A percentile compares a stretch with the other conserved stretches of the same genome.
Evolutionary conservation across 2,329 filamentous ascomycete genomes (phyloP).

Genomic region (Dactylellina haptotyla): DNA sequence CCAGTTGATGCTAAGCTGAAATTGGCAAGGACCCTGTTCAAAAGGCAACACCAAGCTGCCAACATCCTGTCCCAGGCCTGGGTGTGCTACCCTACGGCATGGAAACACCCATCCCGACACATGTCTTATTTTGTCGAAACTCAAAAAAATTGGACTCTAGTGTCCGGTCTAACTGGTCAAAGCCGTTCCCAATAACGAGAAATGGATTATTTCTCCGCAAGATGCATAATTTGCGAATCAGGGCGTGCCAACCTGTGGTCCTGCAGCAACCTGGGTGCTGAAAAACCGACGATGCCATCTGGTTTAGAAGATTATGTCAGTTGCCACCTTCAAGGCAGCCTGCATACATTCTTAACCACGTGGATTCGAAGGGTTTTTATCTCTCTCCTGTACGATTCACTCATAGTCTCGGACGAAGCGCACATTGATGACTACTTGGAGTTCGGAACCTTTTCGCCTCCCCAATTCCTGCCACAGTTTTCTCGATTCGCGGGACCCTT

Average conservation of each 20-base stretch:
- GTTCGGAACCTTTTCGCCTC: conserved; percentile 34
- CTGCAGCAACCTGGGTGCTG: conserved; percentile 13
- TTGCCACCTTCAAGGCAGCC: conserved; percentile 39
- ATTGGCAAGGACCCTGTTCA: conserved; percentile 21
- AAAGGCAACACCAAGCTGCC: conserved; percentile 45
- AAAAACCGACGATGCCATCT: conserved; percentile 14
- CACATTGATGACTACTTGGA: conserved; percentile 20
- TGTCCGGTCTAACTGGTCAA: background rate
- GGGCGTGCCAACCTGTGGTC: background rate
- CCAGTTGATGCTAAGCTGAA: conserved; percentile 2
- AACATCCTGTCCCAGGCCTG: conserved; percentile 30
- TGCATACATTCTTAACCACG: conserved; percentile 28
- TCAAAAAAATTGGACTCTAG: conserved; percentile 3
- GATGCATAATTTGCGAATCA: conserved; percentile 20
- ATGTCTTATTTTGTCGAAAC: conserved; percentile 52
- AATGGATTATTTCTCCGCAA: conserved; percentile 39
- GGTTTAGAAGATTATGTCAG: conserved; percentile 37
- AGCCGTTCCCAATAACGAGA: conserved; percentile 18
- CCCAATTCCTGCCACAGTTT: conserved; percentile 34
- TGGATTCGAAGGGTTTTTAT: conserved; percentile 27
- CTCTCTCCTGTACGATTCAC: conserved; percentile 10
- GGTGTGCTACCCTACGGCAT: background rate
- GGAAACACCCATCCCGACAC: background rate
- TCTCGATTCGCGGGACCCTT: conserved; percentile 30
- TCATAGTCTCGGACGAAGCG: conserved; percentile 9